Conservation (phyloP, 2,329 filamentous ascomycete genomes). For the Epichloe gansuensis region DNA sequence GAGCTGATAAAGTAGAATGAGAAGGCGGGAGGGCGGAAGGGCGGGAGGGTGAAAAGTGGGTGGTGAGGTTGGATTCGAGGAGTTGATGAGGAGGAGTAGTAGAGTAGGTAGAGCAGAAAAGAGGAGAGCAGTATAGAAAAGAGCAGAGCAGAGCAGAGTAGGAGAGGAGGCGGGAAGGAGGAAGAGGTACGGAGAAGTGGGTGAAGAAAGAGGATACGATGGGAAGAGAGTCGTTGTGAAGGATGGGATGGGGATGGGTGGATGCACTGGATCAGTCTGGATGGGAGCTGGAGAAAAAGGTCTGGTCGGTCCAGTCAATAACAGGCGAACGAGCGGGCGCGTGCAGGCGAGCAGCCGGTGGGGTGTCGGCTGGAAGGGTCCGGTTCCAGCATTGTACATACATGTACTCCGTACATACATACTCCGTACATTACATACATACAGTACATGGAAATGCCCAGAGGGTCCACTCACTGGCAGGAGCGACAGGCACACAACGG, state of each 20-base stretch:
- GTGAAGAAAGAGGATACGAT: constrained; percentile 3
- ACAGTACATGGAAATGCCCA: too few species aligned
- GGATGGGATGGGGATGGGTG: not conserved
- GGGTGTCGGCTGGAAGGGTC: not conserved
- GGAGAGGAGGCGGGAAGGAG: constrained; percentile 3
- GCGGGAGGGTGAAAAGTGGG: not conserved
- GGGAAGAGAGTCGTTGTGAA: constrained; percentile 2
- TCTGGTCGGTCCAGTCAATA: not conserved
- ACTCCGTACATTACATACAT: too few species aligned
- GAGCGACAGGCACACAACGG: too few species aligned
- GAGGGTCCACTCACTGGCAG: too few species aligned
- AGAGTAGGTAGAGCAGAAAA: not conserved
- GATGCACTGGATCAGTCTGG: too few species aligned
- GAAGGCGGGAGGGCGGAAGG: not conserved
- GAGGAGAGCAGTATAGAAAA: not conserved
- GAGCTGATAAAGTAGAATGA: not conserved
- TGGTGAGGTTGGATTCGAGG: too few species aligned
- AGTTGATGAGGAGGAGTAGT: too few species aligned
- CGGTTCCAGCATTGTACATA: too few species aligned
- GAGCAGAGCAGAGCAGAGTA: not conserved
- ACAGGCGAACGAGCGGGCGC: not conserved
- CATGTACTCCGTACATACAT: too few species aligned
- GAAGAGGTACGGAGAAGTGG: not conserved
- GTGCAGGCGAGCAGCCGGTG: not conserved
- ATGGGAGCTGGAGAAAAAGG: constrained; percentile 2